Base-by-base conservation (phyloP, 805 yeast species). In the Zygotorulaspora chibaensis region DNA sequence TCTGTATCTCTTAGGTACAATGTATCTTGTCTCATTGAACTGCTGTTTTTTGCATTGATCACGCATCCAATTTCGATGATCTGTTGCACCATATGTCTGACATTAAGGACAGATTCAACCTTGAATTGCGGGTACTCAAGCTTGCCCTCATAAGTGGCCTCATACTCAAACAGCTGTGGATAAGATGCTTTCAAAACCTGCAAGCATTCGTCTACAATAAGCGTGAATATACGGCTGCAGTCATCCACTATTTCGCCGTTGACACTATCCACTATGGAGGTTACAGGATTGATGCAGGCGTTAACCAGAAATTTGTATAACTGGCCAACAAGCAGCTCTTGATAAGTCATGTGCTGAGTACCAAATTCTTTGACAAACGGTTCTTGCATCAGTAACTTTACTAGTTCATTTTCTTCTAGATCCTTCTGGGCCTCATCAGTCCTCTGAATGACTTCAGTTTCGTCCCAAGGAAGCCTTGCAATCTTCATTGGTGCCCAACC, bases 231-330 rank as follows among this genome's bases (percentile, higher is more conserved):
- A 1, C 51, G 53, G 17, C 53, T 53, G 46, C 83, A 66, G 8
- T 76, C 72, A 1, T 63, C 67, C 51, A 78, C 87, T 2, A 91
- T 67, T 42, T 84, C 87, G 28, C 95, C 95, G 58, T 93, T 93
- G 31, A 73, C 60, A 59, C 93, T 84, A 62, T 87, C 84, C 20
- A 86, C 66, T 17, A 88, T 68, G 0, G 96, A 84, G 0, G 96
- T 85, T 25, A 84, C 68, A 0, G 96, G 85, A 58, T 93, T 91
- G 53, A 91, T 81, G 58, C 93, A 86, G 1, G 87, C 76, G 59
- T 93, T 93, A 16, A 85, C 81, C 37, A 84, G 71, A 46, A 91
- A 75, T 63, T 91, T 93, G 55, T 81, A 83, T 53, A 82, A 69
- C 65, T 87, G 96, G 1, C 80, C 76, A 25, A 79, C 54, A 29